These are phyloP conservation scores for Zoysia japonica DNA, from an alignment of 176 grass and related monocot species.

Conservation along the genomic window DNA sequence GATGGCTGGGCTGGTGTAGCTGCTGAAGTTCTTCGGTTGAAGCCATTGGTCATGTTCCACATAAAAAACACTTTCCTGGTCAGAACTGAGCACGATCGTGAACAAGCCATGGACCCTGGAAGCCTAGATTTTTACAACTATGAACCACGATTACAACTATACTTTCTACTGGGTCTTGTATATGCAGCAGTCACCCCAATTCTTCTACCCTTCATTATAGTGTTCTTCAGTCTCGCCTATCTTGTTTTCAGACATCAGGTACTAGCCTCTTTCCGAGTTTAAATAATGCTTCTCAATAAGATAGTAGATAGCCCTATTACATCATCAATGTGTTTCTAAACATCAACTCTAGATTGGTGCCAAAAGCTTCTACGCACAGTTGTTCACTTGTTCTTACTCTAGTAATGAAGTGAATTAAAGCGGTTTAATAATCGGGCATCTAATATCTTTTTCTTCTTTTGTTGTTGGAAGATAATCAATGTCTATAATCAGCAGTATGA, in stretches of 20 bases:
- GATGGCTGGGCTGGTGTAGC: constrained; percentile 94
- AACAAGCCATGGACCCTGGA: constrained; percentile 90
- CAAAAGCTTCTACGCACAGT: neutral
- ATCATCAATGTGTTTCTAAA: constrained; percentile 10
- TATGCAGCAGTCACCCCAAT: constrained; percentile 85
- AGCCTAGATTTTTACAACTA: constrained; percentile 79
- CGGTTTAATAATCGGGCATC: neutral
- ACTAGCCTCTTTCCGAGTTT: constrained; percentile 26
- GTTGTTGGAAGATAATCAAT: constrained; percentile 80
- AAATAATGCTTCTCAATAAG: constrained; percentile 11
- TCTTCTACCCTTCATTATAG: constrained; percentile 86
- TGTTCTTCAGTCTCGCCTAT: constrained; percentile 87
- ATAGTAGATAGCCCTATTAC: neutral
- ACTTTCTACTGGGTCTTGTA: constrained; percentile 93
- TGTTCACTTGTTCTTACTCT: constrained; percentile 11
- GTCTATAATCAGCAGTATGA: constrained; percentile 91
- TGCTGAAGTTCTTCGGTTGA: constrained; percentile 87
- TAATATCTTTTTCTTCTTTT: constrained; percentile 31
- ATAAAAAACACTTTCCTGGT: constrained; percentile 89
- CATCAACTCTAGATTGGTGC: constrained; percentile 1
- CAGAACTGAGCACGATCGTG: constrained; percentile 83
- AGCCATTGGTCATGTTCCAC: constrained; percentile 79
- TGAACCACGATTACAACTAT: constrained; percentile 85
- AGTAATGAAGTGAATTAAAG: constrained; percentile 21
- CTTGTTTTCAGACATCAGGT: constrained; percentile 98